Percentiles rank a stretch among this genome's conserved stretches.
Conservation (phyloP, 495 filamentous ascomycete genomes). For the Terfezia claveryi region DNA sequence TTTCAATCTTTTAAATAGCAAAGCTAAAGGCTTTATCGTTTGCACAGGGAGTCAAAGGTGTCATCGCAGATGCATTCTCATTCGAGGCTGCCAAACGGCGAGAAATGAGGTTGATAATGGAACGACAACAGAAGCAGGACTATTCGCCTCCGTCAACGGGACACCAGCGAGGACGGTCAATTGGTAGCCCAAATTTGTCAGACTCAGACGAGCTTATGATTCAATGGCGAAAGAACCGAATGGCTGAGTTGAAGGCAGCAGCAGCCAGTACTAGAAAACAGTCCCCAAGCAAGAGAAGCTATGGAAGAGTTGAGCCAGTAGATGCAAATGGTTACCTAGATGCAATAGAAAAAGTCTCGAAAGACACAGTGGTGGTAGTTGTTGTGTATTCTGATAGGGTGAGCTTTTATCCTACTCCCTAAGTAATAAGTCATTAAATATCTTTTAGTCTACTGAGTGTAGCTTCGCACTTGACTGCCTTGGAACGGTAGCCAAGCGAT, state of each 20-base stretch:
- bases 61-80: conserved; percentile 83
- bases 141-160: conserved; percentile 7
- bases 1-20: conserved; percentile 33
- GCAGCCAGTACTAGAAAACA: conserved; percentile 33
- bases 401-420: conserved; percentile 19
- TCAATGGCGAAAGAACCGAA: conserved; percentile 57
- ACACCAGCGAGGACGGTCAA: conserved; percentile 28
- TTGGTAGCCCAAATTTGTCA: conserved; percentile 21
- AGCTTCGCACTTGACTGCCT: conserved; percentile 56
- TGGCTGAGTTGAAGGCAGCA: conserved; percentile 46
- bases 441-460: conserved; percentile 47
- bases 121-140: neutral
- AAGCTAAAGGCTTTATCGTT: conserved; percentile 36
- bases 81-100: conserved; percentile 37
- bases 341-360: conserved; percentile 69
- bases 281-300: conserved; percentile 50
- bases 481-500: conserved; percentile 40
- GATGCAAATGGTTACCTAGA: conserved; percentile 84
- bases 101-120: neutral
- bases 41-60: conserved; percentile 86
- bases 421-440: neutral
- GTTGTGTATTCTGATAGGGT: conserved; percentile 84
- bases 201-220: conserved; percentile 67
- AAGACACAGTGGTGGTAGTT: conserved; percentile 77
- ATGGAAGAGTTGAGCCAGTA: conserved; percentile 57